These are phyloP conservation scores for Eutrema salsugineum DNA, from an alignment of 441 rosid species.

Conservation along the genomic window DNA sequence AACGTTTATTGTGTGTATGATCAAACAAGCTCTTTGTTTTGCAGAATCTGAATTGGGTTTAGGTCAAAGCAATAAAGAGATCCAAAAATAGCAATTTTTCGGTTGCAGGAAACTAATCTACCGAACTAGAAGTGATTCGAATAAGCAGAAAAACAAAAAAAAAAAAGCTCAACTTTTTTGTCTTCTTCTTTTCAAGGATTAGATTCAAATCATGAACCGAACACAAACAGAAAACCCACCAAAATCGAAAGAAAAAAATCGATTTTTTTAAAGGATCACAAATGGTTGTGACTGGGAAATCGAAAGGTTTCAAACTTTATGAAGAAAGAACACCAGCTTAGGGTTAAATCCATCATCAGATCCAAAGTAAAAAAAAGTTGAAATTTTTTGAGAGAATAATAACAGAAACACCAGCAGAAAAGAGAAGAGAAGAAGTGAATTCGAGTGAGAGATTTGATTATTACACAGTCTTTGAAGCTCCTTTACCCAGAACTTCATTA, in stretches of 20 bases:
- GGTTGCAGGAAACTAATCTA: neutral
- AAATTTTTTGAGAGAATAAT: neutral
- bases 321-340: neutral
- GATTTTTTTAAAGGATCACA: slow-evolving; percentile 12
- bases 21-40: neutral
- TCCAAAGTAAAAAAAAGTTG: slow-evolving; percentile 2
- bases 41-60: slow-evolving; percentile 8
- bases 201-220: neutral
- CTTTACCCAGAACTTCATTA: slow-evolving; percentile 88
- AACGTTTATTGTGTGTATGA: slow-evolving; percentile 10
- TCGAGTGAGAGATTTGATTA: slow-evolving; percentile 12
- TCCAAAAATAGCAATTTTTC: slow-evolving; percentile 9
- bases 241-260: neutral
- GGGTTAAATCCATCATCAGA: slow-evolving; percentile 10
- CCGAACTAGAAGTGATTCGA: slow-evolving; percentile 14
- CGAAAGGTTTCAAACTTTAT: slow-evolving; percentile 11
- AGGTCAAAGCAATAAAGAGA: slow-evolving; percentile 19
- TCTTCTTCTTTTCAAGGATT: neutral
- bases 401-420: neutral
- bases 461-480: slow-evolving; percentile 98
- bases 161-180: neutral
- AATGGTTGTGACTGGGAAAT: slow-evolving; percentile 22
- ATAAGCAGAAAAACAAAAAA: neutral
- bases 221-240: neutral
- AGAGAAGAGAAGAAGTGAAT: slow-evolving; percentile 16